These are phyloP conservation scores for Glycine tomentella DNA, from an alignment of 306 rosid species.

Conservation along the genomic window DNA sequence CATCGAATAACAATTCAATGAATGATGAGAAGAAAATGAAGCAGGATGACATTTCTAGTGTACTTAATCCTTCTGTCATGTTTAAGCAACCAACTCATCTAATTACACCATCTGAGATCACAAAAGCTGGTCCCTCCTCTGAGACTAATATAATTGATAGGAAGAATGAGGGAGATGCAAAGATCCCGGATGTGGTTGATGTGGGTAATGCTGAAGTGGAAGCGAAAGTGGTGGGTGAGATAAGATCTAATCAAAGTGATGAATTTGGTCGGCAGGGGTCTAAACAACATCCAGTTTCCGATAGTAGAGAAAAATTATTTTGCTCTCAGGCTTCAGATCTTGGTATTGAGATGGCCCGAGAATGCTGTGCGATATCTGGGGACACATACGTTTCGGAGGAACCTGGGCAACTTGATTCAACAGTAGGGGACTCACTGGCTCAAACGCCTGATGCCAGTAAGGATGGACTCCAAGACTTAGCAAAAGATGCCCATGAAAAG, in stretches of 20 bases:
- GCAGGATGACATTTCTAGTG: constrained; percentile 75
- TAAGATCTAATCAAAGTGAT: constrained; percentile 65
- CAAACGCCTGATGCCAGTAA: constrained; percentile 62
- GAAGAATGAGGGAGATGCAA: constrained; percentile 73
- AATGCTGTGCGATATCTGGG: constrained; percentile 70
- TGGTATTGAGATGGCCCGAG: constrained; percentile 93
- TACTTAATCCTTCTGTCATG: constrained; percentile 62
- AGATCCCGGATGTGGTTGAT: constrained; percentile 76
- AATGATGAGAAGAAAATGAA: constrained; percentile 66
- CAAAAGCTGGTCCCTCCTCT: constrained; percentile 77
- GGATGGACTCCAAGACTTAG: constrained; percentile 64
- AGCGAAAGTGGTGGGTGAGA: constrained; percentile 84
- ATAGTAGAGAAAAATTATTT: constrained; percentile 73
- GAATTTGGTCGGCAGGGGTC: constrained; percentile 67
- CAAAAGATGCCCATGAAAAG: constrained; percentile 71
- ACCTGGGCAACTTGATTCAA: constrained; percentile 57
- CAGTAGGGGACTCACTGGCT: constrained; percentile 50
- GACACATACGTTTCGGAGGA: constrained; percentile 66
- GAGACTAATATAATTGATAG: constrained; percentile 68
- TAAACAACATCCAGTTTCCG: constrained; percentile 60
- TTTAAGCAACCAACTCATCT: constrained; percentile 96
- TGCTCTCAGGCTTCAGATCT: constrained; percentile 98
- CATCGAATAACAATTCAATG: constrained; percentile 61
- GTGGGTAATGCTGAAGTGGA: constrained; percentile 77
- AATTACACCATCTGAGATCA: constrained; percentile 86